These are phyloP conservation scores for Protea cynaroides DNA, from an alignment of 164 flowering plant genomes.

Conservation along the genomic window DNA sequence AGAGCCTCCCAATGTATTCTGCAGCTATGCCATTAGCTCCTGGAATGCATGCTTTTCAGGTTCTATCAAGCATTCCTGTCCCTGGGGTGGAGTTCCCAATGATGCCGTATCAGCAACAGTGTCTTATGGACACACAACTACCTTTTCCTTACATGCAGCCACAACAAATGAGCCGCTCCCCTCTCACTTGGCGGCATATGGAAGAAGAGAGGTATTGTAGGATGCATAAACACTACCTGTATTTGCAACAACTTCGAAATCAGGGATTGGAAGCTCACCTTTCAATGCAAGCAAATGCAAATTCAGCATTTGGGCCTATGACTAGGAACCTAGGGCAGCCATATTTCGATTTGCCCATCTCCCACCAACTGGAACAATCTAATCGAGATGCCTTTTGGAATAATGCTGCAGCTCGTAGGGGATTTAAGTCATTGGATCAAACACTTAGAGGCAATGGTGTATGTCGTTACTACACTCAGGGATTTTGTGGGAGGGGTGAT, in stretches of 20 bases:
- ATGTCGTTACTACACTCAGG: conserved; percentile 5
- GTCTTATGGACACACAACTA: conserved; percentile 14
- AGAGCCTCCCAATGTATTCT: conserved; percentile 1
- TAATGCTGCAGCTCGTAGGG: conserved; percentile 6
- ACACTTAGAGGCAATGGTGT: background rate
- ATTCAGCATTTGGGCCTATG: conserved; percentile 7
- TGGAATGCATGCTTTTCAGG: conserved; percentile 22
- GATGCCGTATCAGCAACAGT: conserved; percentile 23
- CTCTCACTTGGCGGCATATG: conserved; percentile 18
- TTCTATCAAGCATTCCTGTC: conserved; percentile 14
- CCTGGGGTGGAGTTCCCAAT: conserved; percentile 19
- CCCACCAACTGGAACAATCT: conserved; percentile 15
- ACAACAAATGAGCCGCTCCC: conserved; percentile 23
- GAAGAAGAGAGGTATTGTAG: conserved; percentile 25
- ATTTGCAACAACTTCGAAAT: conserved; percentile 22
- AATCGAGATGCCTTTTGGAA: conserved; percentile 19
- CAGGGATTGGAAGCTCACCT: conserved; percentile 18
- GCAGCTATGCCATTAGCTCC: conserved; percentile 15
- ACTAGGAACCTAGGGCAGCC: conserved; percentile 17
- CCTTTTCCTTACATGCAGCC: conserved; percentile 18
- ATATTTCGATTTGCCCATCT: conserved; percentile 16
- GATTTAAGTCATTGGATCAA: conserved; percentile 10
- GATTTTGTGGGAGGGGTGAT: conserved; percentile 9
- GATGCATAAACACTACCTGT: conserved; percentile 29
- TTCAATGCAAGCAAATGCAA: conserved; percentile 20